Evolutionary conservation across 1,284 basidiomycete species (phyloP).

Genomic region (Malassezia restricta): DNA sequence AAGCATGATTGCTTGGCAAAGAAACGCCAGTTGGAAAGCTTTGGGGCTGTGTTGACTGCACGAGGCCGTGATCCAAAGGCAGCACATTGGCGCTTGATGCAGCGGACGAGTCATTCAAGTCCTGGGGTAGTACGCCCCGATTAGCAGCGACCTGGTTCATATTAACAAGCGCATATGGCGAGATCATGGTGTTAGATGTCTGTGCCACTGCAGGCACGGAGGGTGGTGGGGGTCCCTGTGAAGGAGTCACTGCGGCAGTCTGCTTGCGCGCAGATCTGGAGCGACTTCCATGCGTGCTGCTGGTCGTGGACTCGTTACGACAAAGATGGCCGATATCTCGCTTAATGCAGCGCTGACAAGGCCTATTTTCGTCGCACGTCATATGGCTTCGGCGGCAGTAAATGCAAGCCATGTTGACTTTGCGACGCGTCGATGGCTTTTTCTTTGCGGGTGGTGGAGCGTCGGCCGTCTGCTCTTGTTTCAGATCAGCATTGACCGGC

Average conservation of each 20-base stretch:
- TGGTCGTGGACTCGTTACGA: slow-evolving; percentile 28
- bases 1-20: neutral
- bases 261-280: slow-evolving; percentile 1
- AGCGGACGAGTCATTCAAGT: neutral
- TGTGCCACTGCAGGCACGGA: neutral
- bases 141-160: neutral
- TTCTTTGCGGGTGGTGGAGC: slow-evolving; percentile 11
- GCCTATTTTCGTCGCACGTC: slow-evolving; percentile 47
- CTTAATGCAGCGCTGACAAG: slow-evolving; percentile 48
- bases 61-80: neutral
- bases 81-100: neutral
- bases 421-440: slow-evolving; percentile 30
- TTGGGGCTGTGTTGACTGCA: neutral
- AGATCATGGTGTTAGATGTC: neutral
- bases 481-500: neutral
- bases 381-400: slow-evolving; percentile 83
- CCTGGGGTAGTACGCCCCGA: neutral
- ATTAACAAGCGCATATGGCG: neutral
- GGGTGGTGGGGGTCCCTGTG: too few relatives aligned
- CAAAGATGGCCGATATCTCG: slow-evolving; percentile 49
- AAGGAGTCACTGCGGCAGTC: neutral
- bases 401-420: slow-evolving; percentile 58
- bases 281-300: neutral
- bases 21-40: neutral
- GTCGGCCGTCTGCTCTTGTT: neutral